Base-by-base conservation (phyloP, 73 alveolate species). In the Loxodes magnus region DNA sequence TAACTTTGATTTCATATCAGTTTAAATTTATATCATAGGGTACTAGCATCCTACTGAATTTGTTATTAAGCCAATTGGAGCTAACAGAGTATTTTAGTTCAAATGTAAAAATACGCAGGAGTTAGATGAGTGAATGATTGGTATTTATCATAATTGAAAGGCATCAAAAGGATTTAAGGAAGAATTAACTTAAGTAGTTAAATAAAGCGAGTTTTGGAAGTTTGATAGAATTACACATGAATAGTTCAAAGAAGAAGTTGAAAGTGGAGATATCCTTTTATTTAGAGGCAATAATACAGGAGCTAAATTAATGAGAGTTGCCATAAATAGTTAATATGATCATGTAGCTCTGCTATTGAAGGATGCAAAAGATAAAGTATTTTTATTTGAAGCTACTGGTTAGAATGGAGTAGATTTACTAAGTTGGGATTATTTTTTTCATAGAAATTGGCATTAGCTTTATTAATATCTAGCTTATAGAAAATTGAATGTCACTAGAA, bases 191-290 rank as follows among this genome's bases (percentile, higher is more conserved):
- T n/a, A n/a, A n/a, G n/a, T n/a, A n/a, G n/a, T n/a, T n/a, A n/a
- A n/a, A n/a, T n/a, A n/a, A n/a, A n/a, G n/a, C 53, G 14, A 33
- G 43, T 33, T 33, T 33, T 61, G 75, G 75, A 61, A 59, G 51
- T 20, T 17, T 39, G 46, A 56, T 14, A 26, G 74, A 29, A 67
- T 67, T 5, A 43, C 76, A 22, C 56, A 67, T 26, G 17, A 51
- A 22, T 43, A 29, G 58, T 78, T 83, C 69, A 52, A 69, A 72
- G 27, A 48, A 31, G 51, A 46, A 22, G 96, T 90, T n/a, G 76
- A 87, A 37, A 90, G 97, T n/a, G 98, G 98, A 3, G 98, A 90
- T 64, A 65, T 90, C 29, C 62, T 90, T 35, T 77, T 90, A 12
- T 90, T 90, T 57, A 52, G 78, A 36, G 79, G 94, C 49, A 41